phyloP scores from a whole-genome alignment of 805 yeast genomes.

The Myxozyma kluyveri region DNA sequence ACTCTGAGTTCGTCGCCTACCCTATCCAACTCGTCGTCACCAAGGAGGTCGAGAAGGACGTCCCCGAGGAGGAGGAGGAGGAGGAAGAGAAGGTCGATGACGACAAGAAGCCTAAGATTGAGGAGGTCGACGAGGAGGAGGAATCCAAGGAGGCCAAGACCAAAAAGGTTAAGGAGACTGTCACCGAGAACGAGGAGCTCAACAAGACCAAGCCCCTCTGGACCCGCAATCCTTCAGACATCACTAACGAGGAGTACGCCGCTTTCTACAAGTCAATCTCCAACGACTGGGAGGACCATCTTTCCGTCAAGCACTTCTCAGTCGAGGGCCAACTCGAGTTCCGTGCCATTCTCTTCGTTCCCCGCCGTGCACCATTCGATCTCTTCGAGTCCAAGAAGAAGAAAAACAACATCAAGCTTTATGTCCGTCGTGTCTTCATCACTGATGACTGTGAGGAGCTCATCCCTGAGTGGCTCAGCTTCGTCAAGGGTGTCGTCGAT shows the following conservation, averaged over 20 bases:
- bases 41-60: slow-evolving; percentile 98
- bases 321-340: slow-evolving; percentile 99
- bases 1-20: slow-evolving; percentile 98
- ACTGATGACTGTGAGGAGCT: slow-evolving; percentile 99
- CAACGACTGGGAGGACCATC: slow-evolving; percentile 99
- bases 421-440: slow-evolving; percentile 98
- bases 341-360: slow-evolving; percentile 95
- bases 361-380: slow-evolving; percentile 99
- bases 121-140: slow-evolving; percentile 66
- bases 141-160: slow-evolving; percentile 71
- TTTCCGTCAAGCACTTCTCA: slow-evolving; percentile 98
- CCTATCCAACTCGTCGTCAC: slow-evolving; percentile 98
- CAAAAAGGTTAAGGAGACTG: slow-evolving; percentile 87
- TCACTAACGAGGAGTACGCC: slow-evolving; percentile 96
- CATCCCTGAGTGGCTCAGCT: slow-evolving; percentile 97
- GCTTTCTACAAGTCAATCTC: slow-evolving; percentile 99
- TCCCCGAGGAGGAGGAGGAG: slow-evolving; percentile 63
- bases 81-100: slow-evolving; percentile 59
- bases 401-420: slow-evolving; percentile 97
- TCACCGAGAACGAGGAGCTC: slow-evolving; percentile 94
- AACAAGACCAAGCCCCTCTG: slow-evolving; percentile 99
- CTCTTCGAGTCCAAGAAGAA: slow-evolving; percentile 97
- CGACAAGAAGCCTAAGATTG: slow-evolving; percentile 74
- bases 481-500: slow-evolving; percentile 99
- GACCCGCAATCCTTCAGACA: slow-evolving; percentile 98